Evolutionary conservation across 129 eudicot genomes (phyloP).

Genomic region (Chrysanthemum makinoi): DNA sequence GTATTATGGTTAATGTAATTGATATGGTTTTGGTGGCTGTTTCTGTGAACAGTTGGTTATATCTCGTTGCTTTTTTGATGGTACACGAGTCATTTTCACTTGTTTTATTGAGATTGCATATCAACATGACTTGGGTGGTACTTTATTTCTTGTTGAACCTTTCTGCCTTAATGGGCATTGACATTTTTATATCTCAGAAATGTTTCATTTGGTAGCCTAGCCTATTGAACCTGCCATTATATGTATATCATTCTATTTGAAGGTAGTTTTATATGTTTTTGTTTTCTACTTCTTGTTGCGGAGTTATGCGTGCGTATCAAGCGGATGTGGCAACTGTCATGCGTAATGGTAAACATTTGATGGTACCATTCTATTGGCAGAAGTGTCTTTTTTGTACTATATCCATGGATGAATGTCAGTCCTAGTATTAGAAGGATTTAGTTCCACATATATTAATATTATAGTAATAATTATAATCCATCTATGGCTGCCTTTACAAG

Average conservation of each 20-base stretch:
- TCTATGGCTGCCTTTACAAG: no score
- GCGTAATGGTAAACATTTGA: slow-evolving; percentile 68
- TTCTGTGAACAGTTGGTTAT: background rate
- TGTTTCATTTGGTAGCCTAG: slow-evolving; percentile 8
- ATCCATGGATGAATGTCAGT: no score
- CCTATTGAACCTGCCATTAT: background rate
- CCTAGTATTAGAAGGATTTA: no score
- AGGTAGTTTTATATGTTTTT: background rate
- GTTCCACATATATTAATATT: no score
- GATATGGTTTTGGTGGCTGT: background rate
- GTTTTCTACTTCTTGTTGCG: slow-evolving; percentile 33
- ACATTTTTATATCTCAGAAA: background rate
- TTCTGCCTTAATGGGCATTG: background rate
- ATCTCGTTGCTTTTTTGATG: background rate
- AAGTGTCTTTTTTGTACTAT: no score
- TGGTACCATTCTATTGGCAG: background rate
- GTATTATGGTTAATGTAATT: no score
- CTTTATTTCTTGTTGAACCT: slow-evolving; percentile 1
- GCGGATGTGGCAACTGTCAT: slow-evolving; percentile 95
- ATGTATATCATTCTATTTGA: background rate
- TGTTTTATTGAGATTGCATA: background rate
- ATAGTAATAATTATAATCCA: no score
- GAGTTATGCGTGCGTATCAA: slow-evolving; percentile 97
- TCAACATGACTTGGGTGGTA: background rate
- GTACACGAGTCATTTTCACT: background rate